Base-by-base conservation (phyloP, 352 stramenopile species). In the Globisporangium orthogonon region DNA sequence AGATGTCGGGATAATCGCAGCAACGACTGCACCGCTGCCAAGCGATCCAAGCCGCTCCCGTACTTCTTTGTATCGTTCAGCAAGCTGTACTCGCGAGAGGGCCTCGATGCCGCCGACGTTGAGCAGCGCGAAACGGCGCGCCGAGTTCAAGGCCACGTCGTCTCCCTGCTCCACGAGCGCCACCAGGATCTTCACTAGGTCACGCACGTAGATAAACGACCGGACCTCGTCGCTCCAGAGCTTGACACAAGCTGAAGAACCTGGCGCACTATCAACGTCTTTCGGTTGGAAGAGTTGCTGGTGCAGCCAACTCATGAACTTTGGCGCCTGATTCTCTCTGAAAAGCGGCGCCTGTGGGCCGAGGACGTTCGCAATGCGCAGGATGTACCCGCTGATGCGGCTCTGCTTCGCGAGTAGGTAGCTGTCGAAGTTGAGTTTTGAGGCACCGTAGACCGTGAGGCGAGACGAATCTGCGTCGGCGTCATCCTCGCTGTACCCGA, bases 291-390 rank as follows among this genome's bases (percentile, higher is more conserved):
- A 71, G 43, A 89, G 68, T 50, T 87, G 62, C 2, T 51, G 43
- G 23, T 78, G 62, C n/a, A 89, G 62, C 78, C 78, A 89, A 45
- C 84, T 49, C 61, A 85, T 78, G 53, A 89, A 87, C 59, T 89
- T 89, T 2, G 72, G 66, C 9, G 70, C 52, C 11, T 62, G 67
- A 31, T 71, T 33, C n/a, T 39, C 33, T 2, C 46, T 51, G 44
- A 86, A 78, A 0, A 83, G 44, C 30, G 74, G 74, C 14, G 76
- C 61, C 10, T 50, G 46, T 0, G 70, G 72, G 11, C 78, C 78
- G 28, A 89, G 53, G 7, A 89, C 76, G 46, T 89, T 89, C 14
- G 78, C 76, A 50, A 89, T 80, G 33, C 78, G 78, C 47, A 89
- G 64, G 40, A 83, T 39, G 13, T 61, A 11, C 1, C 54, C 51